Conservation (phyloP, 768 basidiomycete genomes). For the Lentinula detonsa region DNA sequence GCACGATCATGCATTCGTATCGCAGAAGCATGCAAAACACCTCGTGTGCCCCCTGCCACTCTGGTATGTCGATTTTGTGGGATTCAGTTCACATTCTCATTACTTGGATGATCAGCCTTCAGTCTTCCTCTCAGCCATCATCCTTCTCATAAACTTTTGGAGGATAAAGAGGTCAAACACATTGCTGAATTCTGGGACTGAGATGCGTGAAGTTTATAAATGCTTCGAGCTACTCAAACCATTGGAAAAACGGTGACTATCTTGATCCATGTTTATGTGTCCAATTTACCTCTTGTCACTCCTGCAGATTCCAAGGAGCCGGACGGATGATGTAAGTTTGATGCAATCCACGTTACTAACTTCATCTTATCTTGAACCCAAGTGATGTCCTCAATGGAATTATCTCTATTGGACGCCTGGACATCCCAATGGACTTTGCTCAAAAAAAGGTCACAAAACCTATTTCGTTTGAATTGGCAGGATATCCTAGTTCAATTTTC, state of each 20-base stretch:
- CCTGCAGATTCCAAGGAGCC: slow-evolving; percentile 36
- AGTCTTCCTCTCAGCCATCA: slow-evolving; percentile 34
- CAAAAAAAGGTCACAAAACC: neutral
- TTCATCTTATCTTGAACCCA: neutral
- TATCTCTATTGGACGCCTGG: neutral
- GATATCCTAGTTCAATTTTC: neutral
- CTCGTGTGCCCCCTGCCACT: slow-evolving; percentile 5
- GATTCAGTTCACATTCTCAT: neutral
- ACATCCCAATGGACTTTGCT: neutral
- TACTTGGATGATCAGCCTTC: neutral
- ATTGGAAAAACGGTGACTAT: neutral
- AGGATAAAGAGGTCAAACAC: slow-evolving; percentile 34
- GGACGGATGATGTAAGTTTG: slow-evolving; percentile 40
- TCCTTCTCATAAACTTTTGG: slow-evolving; percentile 45
- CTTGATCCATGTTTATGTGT: neutral
- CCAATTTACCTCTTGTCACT: neutral
- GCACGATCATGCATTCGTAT: slow-evolving; percentile 51
- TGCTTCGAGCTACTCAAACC: slow-evolving; percentile 18
- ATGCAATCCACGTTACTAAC: neutral
- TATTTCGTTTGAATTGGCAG: neutral
- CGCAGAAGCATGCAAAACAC: slow-evolving; percentile 29
- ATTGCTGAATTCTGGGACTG: slow-evolving; percentile 31
- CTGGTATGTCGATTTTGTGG: neutral
- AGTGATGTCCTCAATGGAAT: slow-evolving; percentile 1
- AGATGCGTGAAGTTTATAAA: slow-evolving; percentile 47